Evolutionary conservation across 1,284 basidiomycete species (phyloP).

Genomic region (Ceratobasidium theobromae): DNA sequence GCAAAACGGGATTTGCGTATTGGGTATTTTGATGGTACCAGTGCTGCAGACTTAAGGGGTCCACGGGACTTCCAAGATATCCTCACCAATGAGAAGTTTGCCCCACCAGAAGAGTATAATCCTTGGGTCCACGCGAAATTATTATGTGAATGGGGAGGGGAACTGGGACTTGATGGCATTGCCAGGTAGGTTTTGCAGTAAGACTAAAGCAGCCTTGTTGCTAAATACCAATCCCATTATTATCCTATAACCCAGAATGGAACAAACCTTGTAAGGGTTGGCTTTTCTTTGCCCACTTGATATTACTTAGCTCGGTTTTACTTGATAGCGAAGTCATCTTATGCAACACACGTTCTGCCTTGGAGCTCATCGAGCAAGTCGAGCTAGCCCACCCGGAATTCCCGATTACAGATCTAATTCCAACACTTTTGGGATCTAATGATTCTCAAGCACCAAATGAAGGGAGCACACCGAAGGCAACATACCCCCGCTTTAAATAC

Average conservation of each 20-base stretch:
- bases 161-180: conserved; percentile 46
- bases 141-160: conserved; percentile 46
- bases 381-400: too few species aligned
- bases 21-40: conserved; percentile 51
- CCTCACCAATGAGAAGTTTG: conserved; percentile 44
- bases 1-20: conserved; percentile 46
- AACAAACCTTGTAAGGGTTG: conserved; percentile 51
- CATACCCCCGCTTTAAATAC: background rate
- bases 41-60: conserved; percentile 46
- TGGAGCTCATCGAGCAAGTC: conserved; percentile 47
- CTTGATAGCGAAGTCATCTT: conserved; percentile 53
- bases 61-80: conserved; percentile 51
- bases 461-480: too few species aligned
- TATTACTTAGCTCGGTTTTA: background rate
- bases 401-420: too few species aligned
- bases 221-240: background rate
- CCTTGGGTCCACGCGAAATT: conserved; percentile 43
- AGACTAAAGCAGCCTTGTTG: background rate
- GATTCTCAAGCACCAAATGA: too few species aligned
- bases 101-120: conserved; percentile 34
- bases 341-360: conserved; percentile 50
- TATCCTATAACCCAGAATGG: conserved; percentile 45
- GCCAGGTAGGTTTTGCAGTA: conserved; percentile 42
- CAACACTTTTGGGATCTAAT: too few species aligned
- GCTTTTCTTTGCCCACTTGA: background rate